Conservation (phyloP, 139 green algal genomes). For the Haematococcus sp. region DNA sequence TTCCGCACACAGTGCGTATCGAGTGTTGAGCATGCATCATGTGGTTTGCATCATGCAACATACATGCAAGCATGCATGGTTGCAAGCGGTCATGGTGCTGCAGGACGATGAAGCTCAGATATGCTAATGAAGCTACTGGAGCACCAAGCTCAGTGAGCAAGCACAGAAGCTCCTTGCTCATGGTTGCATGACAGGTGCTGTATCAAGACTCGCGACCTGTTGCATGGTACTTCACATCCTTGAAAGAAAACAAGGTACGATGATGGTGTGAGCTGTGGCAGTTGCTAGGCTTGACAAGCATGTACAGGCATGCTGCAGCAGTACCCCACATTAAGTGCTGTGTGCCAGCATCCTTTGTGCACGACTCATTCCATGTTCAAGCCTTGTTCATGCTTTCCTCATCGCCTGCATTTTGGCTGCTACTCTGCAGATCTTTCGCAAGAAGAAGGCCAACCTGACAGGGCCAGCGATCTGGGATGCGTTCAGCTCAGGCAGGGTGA, state of each 20-base stretch:
- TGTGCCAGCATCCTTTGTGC: background rate
- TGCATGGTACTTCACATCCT: constrained; percentile 41
- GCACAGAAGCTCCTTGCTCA: no score
- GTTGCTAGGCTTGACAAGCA: background rate
- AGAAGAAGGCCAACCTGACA: constrained; percentile 1
- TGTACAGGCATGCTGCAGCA: background rate
- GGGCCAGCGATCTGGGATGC: constrained; percentile 9
- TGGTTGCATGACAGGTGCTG: constrained; percentile 29
- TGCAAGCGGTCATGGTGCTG: no score
- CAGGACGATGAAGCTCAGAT: no score
- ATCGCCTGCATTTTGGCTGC: background rate
- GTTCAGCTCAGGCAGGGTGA: background rate
- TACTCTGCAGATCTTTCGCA: constrained; percentile 8
- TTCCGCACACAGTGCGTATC: constrained; percentile 34
- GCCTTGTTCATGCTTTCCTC: background rate
- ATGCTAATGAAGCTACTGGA: no score
- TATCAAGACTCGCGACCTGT: constrained; percentile 17
- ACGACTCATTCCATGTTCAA: background rate
- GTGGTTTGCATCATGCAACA: background rate
- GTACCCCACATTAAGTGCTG: no score
- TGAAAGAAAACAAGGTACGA: constrained; percentile 31
- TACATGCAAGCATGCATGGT: background rate
- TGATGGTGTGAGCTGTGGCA: background rate
- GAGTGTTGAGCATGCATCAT: background rate
- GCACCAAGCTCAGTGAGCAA: no score